phyloP scores from a whole-genome alignment of 345 rosid species.

The Microthlaspi erraticum region DNA sequence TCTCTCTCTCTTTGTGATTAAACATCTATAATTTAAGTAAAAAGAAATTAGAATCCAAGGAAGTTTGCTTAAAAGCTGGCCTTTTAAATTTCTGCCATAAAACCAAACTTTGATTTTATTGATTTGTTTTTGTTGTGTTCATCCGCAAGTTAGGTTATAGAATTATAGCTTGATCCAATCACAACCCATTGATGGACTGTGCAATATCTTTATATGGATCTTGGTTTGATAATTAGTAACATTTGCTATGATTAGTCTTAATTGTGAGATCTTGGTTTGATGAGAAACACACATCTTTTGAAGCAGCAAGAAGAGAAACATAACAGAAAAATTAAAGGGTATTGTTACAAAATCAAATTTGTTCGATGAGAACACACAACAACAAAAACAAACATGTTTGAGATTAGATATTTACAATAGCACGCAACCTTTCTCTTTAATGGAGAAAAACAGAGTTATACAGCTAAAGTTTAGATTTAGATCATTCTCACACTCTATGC shows the following conservation, averaged over 20 bases:
- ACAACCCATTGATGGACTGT: conserved; percentile 5
- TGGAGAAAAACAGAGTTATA: conserved; percentile 32
- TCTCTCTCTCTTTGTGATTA: conserved; percentile 25
- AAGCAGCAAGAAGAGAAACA: not conserved
- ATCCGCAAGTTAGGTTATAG: conserved; percentile 26
- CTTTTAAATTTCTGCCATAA: not conserved
- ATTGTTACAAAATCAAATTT: conserved; percentile 2
- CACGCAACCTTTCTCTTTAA: conserved; percentile 6
- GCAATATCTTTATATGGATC: not conserved
- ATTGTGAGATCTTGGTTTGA: not conserved
- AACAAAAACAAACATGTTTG: conserved; percentile 3
- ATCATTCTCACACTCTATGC: conserved; percentile 34
- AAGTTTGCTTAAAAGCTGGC: conserved; percentile 27
- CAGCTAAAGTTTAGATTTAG: conserved; percentile 30
- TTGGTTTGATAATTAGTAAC: conserved; percentile 10
- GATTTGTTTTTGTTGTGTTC: conserved; percentile 19
- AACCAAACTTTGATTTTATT: conserved; percentile 25
- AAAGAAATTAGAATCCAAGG: conserved; percentile 39
- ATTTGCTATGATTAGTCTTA: conserved; percentile 7
- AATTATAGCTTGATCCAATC: conserved; percentile 15
- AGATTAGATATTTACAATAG: conserved; percentile 24
- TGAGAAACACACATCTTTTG: conserved; percentile 8
- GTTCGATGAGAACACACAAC: conserved; percentile 20
- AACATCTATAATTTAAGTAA: conserved; percentile 22
- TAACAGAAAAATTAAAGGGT: conserved; percentile 2